Base-by-base conservation (phyloP, 768 basidiomycete species). In the Termitomyces sp. region DNA sequence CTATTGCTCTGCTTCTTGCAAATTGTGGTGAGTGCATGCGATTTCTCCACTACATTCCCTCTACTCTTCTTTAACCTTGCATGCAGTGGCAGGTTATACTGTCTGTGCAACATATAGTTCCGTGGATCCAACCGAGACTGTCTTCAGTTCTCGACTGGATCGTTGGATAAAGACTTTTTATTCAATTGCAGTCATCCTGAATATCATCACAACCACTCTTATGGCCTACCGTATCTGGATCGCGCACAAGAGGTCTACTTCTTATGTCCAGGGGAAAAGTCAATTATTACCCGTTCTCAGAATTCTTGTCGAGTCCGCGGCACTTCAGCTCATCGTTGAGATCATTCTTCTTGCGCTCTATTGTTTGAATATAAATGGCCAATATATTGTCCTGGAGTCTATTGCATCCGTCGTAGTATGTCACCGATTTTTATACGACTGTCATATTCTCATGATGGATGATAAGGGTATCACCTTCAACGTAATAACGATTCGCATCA, bases 381-480 rank as follows among this genome's bases (percentile, higher is more conserved):
- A 60, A 22, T 60, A 60, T 39, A 55, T 60, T 18, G 20, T 60
- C 7, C 20, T 60, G n/a, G 58, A 60, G 24, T 60, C 58, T 51
- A 52, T 60, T 46, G 39, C 58, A 2, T 60, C 58, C 49, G 36
- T 60, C n/a, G 58, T 60, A 37, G 58, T 60, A 46, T 41, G 46
- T 36, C 42, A 20, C 11, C 8, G 7, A 9, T 37, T 27, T 15
- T 30, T 13, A 15, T 9, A 18, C n/a, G 12, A 5, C 18, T 31
- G 11, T 8, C 44, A 1, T 6, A 7, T 18, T 20, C 18, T 18
- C 12, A 30, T 47, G 44, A 4, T 18, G 24, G 30, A 27, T 36
- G 39, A 37, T 24, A 60, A 31, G 58, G 58, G 58, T 15, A 60
- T 60, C 20, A 60, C 58, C 20, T 60, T 60, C 54, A 60, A 60